These are phyloP conservation scores for Plasmopara viticola DNA, from an alignment of 352 stramenopile genomes.

Conservation along the genomic window DNA sequence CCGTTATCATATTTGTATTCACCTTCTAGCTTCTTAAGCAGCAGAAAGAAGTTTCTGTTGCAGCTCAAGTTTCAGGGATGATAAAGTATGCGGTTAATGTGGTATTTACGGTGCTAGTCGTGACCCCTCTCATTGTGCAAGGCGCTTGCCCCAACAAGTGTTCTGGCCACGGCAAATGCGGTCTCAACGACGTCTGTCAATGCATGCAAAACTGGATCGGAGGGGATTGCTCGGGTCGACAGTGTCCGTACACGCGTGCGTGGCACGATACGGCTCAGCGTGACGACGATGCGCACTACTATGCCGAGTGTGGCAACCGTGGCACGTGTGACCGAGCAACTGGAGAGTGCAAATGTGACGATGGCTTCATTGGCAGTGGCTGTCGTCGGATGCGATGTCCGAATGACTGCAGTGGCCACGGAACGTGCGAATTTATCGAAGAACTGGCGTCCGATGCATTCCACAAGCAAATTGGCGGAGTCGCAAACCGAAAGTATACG, in stretches of 20 bases:
- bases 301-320: constrained; percentile 48
- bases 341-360: constrained; percentile 77
- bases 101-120: constrained; percentile 32
- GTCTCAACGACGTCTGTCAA: constrained; percentile 49
- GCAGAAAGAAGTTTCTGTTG: not conserved
- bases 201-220: constrained; percentile 59
- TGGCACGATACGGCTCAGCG: constrained; percentile 47
- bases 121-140: constrained; percentile 21
- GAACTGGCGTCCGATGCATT: constrained; percentile 41
- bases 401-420: constrained; percentile 41
- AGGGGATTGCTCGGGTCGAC: constrained; percentile 50
- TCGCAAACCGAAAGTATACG: constrained; percentile 28
- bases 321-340: constrained; percentile 66
- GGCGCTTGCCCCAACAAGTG: constrained; percentile 55
- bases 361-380: constrained; percentile 64
- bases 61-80: constrained; percentile 4
- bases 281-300: constrained; percentile 48
- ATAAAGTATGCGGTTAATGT: constrained; percentile 30
- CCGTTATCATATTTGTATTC: constrained; percentile 15
- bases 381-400: constrained; percentile 60
- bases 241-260: constrained; percentile 42
- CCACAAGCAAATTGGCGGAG: constrained; percentile 38
- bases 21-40: constrained; percentile 5
- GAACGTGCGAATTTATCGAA: constrained; percentile 69
- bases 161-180: constrained; percentile 54